phyloP scores from a whole-genome alignment of 2,329 filamentous ascomycete species.

The Microsporum canis region DNA sequence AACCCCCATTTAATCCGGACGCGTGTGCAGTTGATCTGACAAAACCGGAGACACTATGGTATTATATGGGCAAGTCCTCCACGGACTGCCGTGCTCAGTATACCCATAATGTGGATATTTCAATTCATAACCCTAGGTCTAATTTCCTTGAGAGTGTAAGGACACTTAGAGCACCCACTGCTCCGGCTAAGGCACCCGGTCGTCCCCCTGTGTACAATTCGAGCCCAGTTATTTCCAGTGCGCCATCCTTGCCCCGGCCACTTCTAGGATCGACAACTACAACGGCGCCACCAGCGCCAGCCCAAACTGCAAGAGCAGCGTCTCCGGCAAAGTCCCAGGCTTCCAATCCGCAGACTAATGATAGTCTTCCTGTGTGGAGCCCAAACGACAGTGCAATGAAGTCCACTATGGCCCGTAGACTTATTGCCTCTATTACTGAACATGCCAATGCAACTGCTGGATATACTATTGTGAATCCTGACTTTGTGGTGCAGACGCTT shows the following conservation, averaged over 20 bases:
- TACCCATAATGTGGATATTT: slow-evolving; percentile 58
- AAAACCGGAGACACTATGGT: slow-evolving; percentile 69
- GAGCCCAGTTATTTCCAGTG: slow-evolving; percentile 17
- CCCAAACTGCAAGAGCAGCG: slow-evolving; percentile 11
- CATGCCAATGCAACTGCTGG: slow-evolving; percentile 36
- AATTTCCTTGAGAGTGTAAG: slow-evolving; percentile 41
- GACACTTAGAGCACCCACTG: slow-evolving; percentile 24
- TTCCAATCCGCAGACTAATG: neutral
- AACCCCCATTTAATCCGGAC: slow-evolving; percentile 45
- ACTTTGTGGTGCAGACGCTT: slow-evolving; percentile 34
- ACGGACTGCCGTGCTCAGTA: slow-evolving; percentile 88
- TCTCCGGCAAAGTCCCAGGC: neutral
- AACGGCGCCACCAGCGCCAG: slow-evolving; percentile 10
- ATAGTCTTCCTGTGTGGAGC: neutral
- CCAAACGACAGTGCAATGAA: slow-evolving; percentile 9
- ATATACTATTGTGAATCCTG: slow-evolving; percentile 34
- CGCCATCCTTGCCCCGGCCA: slow-evolving; percentile 5
- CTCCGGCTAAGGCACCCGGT: slow-evolving; percentile 19
- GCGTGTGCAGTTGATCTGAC: slow-evolving; percentile 60
- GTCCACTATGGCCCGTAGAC: slow-evolving; percentile 25
- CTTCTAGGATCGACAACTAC: neutral
- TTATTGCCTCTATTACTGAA: slow-evolving; percentile 34
- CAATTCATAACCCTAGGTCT: slow-evolving; percentile 37
- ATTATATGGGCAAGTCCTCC: slow-evolving; percentile 74
- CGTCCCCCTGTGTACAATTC: slow-evolving; percentile 20